A percentile compares a stretch with the other conserved stretches of the same genome.
These are phyloP conservation scores for Scytalidium lignicola DNA, from an alignment of 2,329 filamentous ascomycete genomes.

Conservation along the genomic window DNA sequence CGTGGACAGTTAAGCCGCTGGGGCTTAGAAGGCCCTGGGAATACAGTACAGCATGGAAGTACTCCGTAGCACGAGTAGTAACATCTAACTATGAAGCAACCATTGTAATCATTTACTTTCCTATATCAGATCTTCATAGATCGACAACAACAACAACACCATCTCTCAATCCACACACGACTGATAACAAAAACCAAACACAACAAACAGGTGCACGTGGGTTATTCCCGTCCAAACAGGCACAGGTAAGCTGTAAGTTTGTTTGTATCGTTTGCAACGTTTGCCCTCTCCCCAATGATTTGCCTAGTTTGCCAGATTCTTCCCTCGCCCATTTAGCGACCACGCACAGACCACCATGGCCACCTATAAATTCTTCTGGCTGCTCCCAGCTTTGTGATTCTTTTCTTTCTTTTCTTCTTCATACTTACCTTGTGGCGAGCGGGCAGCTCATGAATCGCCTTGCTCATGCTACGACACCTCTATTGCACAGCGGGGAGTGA, in stretches of 20 bases:
- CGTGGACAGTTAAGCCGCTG: background rate
- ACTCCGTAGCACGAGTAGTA: too few species aligned
- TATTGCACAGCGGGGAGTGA: conserved; percentile 48
- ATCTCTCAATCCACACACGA: too few species aligned
- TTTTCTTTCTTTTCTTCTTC: conserved; percentile 43
- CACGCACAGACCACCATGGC: background rate
- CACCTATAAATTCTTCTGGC: conserved; percentile 3
- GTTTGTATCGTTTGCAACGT: background rate
- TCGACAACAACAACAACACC: too few species aligned
- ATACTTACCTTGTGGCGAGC: conserved; percentile 47
- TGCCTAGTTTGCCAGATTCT: background rate
- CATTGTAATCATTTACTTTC: too few species aligned
- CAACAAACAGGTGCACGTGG: too few species aligned
- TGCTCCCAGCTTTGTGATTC: conserved; percentile 17
- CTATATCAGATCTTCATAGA: too few species aligned
- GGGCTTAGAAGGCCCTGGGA: background rate
- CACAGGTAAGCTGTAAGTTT: too few species aligned
- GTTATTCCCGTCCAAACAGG: too few species aligned
- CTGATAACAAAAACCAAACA: too few species aligned
- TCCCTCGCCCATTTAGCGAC: background rate
- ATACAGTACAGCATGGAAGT: conserved; percentile 10
- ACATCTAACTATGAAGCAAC: too few species aligned
- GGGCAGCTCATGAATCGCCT: conserved; percentile 40
- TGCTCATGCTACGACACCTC: conserved; percentile 41
- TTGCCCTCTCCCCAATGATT: background rate